A percentile compares a stretch with the other conserved stretches of the same genome.
phyloP scores from a whole-genome alignment of 306 rosid species.

The Hylodesmum podocarpum region DNA sequence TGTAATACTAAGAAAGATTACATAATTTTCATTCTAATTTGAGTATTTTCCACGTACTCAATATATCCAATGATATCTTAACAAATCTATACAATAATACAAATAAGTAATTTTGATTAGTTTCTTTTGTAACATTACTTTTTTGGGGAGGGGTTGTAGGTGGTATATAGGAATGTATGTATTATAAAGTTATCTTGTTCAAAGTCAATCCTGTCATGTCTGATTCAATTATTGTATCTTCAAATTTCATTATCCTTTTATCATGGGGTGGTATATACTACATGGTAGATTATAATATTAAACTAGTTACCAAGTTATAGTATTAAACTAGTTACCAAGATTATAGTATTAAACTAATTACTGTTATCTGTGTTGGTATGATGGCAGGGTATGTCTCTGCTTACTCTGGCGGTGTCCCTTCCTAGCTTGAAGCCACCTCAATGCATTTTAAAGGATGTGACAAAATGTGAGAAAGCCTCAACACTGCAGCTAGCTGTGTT shows the following conservation, averaged over 20 bases:
- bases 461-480: constrained; percentile 43
- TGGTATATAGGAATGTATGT: too few relatives aligned
- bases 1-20: not conserved
- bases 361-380: not conserved
- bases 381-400: constrained; percentile 50
- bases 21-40: not conserved
- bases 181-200: too few relatives aligned
- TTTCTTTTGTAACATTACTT: too few relatives aligned
- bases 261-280: too few relatives aligned
- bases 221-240: too few relatives aligned
- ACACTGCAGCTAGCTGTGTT: constrained; percentile 43
- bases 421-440: constrained; percentile 43
- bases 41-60: not conserved
- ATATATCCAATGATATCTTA: not conserved
- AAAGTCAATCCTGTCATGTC: too few relatives aligned
- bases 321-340: too few relatives aligned
- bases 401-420: constrained; percentile 54
- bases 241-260: too few relatives aligned
- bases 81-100: not conserved
- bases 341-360: too few relatives aligned
- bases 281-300: too few relatives aligned
- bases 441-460: constrained; percentile 25
- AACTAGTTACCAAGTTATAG: too few relatives aligned
- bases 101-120: not conserved
- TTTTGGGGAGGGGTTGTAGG: too few relatives aligned